Evolutionary conservation across 768 basidiomycete genomes (phyloP).

Genomic region (Suillus plorans): DNA sequence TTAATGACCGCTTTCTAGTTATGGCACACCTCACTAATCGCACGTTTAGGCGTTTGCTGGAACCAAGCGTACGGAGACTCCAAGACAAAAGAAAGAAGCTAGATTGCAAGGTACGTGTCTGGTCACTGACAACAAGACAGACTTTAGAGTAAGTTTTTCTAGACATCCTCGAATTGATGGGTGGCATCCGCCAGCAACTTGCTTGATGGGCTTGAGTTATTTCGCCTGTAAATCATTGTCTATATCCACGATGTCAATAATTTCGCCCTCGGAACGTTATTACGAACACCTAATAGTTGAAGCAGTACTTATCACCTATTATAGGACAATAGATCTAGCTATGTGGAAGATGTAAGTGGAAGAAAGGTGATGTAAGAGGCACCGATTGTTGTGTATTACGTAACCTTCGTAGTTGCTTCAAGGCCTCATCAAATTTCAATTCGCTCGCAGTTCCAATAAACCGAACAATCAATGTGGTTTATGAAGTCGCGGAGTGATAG

Average conservation of each 20-base stretch:
- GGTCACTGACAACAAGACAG: not conserved
- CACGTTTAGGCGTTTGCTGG: conserved; percentile 76
- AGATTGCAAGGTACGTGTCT: conserved; percentile 65
- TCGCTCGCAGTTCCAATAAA: not conserved
- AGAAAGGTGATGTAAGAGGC: not conserved
- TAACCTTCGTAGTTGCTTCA: not conserved
- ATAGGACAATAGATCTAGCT: not conserved
- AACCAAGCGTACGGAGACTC: conserved; percentile 72
- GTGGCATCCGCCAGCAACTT: conserved; percentile 33
- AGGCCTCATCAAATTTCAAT: not conserved
- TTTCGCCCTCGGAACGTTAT: not conserved
- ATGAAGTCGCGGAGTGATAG: not conserved
- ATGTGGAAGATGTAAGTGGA: not conserved
- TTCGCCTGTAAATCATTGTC: not conserved
- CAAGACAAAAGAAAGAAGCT: conserved; percentile 75
- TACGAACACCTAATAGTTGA: not conserved
- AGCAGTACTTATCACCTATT: not conserved
- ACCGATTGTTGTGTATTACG: not conserved
- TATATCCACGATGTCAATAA: not conserved
- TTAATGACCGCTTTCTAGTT: too few species aligned
- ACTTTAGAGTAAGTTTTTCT: not conserved
- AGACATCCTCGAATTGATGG: conserved; percentile 66
- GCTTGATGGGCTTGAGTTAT: not conserved
- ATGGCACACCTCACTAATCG: not conserved
- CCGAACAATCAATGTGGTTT: not conserved